Conservation (phyloP, 1,284 basidiomycete species). For the Xerocomus subilludens region DNA sequence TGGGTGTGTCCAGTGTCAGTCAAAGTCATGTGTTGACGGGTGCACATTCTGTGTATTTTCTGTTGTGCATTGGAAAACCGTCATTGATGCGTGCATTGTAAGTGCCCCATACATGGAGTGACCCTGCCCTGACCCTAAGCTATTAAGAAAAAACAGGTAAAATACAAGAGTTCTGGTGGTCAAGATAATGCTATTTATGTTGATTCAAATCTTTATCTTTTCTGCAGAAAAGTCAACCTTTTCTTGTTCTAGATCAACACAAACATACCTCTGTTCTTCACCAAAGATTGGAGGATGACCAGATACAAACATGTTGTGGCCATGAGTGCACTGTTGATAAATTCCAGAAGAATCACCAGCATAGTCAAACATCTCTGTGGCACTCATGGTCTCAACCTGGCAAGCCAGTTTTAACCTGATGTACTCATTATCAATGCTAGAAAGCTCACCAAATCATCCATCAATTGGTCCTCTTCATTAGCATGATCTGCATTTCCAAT, state of each 20-base stretch:
- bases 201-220: constrained; percentile 14
- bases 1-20: too few relatives aligned
- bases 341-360: not conserved
- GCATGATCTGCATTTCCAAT: not conserved
- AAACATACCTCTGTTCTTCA: constrained; percentile 9
- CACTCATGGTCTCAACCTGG: constrained; percentile 28
- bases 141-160: too few relatives aligned
- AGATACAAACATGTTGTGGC: constrained; percentile 24
- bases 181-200: constrained; percentile 40
- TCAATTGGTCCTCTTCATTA: not conserved
- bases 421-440: too few relatives aligned
- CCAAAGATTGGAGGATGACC: not conserved
- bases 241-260: constrained; percentile 28
- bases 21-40: too few relatives aligned
- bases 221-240: not conserved
- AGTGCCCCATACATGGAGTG: too few relatives aligned
- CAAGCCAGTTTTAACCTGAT: too few relatives aligned
- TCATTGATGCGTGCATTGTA: too few relatives aligned
- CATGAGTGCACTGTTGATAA: not conserved
- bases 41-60: too few relatives aligned
- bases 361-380: constrained; percentile 28
- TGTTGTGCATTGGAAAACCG: too few relatives aligned
- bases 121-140: too few relatives aligned
- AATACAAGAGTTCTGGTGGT: constrained; percentile 9
- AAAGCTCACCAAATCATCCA: not conserved